Percentiles rank a stretch among this genome's conserved stretches.
Evolutionary conservation across 345 rosid genomes (phyloP).

Genomic region (Citrus unshiu): DNA sequence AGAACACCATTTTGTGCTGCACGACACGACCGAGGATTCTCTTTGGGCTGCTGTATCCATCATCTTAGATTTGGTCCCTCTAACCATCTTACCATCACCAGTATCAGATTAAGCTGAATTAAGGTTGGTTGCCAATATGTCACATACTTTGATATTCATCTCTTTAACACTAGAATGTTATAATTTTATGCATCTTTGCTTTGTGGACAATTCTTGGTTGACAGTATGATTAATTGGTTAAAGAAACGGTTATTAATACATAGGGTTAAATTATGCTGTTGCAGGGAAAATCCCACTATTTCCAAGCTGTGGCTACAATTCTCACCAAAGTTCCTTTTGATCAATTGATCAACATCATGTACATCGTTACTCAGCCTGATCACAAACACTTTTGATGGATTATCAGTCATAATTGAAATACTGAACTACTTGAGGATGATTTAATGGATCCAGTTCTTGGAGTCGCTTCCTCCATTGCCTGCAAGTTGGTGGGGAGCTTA

Average conservation of each 20-base stretch:
- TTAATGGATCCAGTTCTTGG: neutral
- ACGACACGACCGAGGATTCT: slow-evolving; percentile 91
- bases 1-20: slow-evolving; percentile 74
- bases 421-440: neutral
- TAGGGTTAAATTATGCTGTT: slow-evolving; percentile 35
- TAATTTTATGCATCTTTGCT: neutral
- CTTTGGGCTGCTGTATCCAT: slow-evolving; percentile 88
- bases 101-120: slow-evolving; percentile 78
- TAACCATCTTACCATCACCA: slow-evolving; percentile 83
- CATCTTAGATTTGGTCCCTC: slow-evolving; percentile 88
- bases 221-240: neutral
- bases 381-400: neutral
- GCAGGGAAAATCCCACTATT: slow-evolving; percentile 89
- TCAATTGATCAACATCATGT: too few relatives aligned
- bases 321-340: slow-evolving; percentile 91
- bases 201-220: neutral
- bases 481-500: slow-evolving; percentile 2
- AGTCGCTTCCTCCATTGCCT: neutral
- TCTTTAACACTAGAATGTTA: neutral
- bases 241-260: neutral
- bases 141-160: neutral
- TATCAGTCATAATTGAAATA: neutral
- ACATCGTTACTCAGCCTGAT: too few relatives aligned
- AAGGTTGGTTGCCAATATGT: slow-evolving; percentile 37
- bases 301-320: slow-evolving; percentile 95